These are phyloP conservation scores for Vigna nakashimae DNA, from an alignment of 306 rosid genomes.

Conservation along the genomic window DNA sequence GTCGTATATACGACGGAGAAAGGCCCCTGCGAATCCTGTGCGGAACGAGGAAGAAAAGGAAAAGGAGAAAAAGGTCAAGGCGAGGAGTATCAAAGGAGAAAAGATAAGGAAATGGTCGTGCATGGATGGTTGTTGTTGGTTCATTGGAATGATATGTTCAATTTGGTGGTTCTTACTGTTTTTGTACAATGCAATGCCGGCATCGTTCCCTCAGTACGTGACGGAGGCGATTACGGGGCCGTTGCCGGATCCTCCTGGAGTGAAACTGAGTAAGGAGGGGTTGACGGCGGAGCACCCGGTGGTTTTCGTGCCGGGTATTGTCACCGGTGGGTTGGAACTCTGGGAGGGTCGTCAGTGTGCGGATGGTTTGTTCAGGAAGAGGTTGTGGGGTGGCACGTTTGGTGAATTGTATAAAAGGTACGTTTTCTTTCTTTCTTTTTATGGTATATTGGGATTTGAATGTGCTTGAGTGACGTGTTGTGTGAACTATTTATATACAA, in stretches of 20 bases:
- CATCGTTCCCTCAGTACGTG: slow-evolving; percentile 84
- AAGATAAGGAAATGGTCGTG: slow-evolving; percentile 58
- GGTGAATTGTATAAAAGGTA: slow-evolving; percentile 84
- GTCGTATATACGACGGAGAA: slow-evolving; percentile 71
- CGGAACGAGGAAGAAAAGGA: slow-evolving; percentile 37
- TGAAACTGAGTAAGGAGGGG: slow-evolving; percentile 78
- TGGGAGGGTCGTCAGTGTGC: slow-evolving; percentile 88
- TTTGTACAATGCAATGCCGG: slow-evolving; percentile 80
- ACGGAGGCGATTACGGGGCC: slow-evolving; percentile 80
- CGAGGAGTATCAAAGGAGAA: slow-evolving; percentile 17
- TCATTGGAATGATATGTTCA: slow-evolving; percentile 69
- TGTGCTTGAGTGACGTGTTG: slow-evolving; percentile 18
- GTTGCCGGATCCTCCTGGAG: slow-evolving; percentile 79
- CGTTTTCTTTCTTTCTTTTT: neutral
- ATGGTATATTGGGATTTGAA: neutral
- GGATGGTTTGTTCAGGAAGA: slow-evolving; percentile 79
- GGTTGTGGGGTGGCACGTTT: slow-evolving; percentile 86
- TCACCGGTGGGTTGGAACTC: slow-evolving; percentile 79
- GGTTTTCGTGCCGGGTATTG: slow-evolving; percentile 86
- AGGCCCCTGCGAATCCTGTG: slow-evolving; percentile 40
- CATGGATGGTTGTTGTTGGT: slow-evolving; percentile 77
- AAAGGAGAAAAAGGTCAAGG: slow-evolving; percentile 38
- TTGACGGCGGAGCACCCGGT: slow-evolving; percentile 75
- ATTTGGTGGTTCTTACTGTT: slow-evolving; percentile 78
- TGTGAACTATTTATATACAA: neutral